Evolutionary conservation across 257 asterid genomes (phyloP).

Genomic region (Solanum appendiculatum): DNA sequence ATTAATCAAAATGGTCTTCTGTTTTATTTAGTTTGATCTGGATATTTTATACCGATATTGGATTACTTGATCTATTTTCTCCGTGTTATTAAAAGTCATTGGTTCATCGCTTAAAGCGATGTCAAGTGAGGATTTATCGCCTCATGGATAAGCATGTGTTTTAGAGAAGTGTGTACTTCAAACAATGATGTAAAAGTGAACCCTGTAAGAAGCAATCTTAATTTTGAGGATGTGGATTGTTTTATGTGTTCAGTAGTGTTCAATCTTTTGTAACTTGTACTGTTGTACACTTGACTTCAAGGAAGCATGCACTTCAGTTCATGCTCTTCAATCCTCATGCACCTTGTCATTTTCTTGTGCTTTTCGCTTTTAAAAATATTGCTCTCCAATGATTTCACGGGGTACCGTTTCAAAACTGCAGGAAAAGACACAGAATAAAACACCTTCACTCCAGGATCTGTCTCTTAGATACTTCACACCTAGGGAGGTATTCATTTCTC

Average conservation of each 20-base stretch:
- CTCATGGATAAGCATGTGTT: not conserved
- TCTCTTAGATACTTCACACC: constrained; percentile 89
- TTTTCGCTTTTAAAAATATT: not conserved
- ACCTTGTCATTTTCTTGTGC: not conserved
- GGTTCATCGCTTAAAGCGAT: not conserved
- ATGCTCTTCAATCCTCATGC: not conserved
- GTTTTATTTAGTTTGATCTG: not conserved
- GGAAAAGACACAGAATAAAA: constrained; percentile 33
- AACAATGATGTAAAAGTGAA: not conserved
- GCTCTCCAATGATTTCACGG: not conserved
- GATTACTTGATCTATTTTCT: not conserved
- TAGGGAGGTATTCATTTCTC: constrained; percentile 54
- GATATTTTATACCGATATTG: not conserved
- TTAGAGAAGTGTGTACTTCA: not conserved
- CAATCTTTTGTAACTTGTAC: not conserved
- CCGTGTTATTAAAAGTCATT: not conserved
- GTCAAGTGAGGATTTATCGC: not conserved
- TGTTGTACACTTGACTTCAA: not conserved
- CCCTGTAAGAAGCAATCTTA: not conserved
- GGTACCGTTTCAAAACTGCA: constrained; percentile 15
- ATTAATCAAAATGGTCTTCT: not conserved
- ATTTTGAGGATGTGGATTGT: not conserved
- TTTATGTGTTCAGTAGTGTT: not conserved
- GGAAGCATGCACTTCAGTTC: not conserved
- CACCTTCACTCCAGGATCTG: constrained; percentile 40